Base-by-base conservation (phyloP, 2,329 filamentous ascomycete genomes). In the Botrytis deweyae region DNA sequence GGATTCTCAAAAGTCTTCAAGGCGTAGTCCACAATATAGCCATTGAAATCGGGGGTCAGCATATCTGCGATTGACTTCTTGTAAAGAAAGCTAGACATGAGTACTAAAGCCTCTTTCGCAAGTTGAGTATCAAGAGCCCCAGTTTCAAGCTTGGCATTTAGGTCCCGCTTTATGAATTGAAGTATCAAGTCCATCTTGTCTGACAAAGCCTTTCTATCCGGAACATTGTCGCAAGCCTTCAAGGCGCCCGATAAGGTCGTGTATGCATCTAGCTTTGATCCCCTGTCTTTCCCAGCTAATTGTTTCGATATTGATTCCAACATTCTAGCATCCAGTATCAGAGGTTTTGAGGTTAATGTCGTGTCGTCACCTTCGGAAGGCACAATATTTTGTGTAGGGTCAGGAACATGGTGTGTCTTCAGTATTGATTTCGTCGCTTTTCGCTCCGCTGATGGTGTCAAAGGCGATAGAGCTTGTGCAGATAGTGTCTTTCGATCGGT, bases 141-240 rank as follows among this genome's bases (percentile, higher is more conserved):
- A 74, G 87, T 84, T 9, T 86, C 81, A 52, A 87, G 86, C 76
- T 89, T 90, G 18, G 89, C 86, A 10, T 87, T 88, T 38, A 97
- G 86, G 80, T 99, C 96, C 74, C 95, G 88, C 79, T 92, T 90
- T 72, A 98, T 93, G 80, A 94, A 97, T 74, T 94, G 91, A 77
- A 90, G 89, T 74, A 98, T 87, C 4, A 93, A 83, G 18, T 88
- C 87, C 86, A 98, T 91, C 82, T 96, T 97, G 69, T 89, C 88
- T 73, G 90, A 88, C 72, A 97, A 85, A 18, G 90, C 90, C 73
- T 92, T 88, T 52, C 89, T 85, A 77, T 96, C 92, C 0, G 94
- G 94, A 22, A 97, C 84, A 77, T 93, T 92, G 76, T 95, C 93
- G 73, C 95, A 97, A 9, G 92, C 88, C 81, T 93, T 93, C 78